phyloP scores from a whole-genome alignment of 306 rosid species.

The Casuarina cunninghamiana region DNA sequence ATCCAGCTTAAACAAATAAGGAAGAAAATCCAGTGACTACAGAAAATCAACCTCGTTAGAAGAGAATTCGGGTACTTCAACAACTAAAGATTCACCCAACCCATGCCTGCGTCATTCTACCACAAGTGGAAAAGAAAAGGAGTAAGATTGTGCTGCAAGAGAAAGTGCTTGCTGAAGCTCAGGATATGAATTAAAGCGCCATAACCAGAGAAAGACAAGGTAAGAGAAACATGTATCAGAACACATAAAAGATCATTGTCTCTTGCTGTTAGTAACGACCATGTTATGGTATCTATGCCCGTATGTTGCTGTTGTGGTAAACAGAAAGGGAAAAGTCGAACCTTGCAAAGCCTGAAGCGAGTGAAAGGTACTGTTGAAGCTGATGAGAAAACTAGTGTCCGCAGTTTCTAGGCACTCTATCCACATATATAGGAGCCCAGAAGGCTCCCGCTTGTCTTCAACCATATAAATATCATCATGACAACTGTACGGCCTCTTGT shows the following conservation, averaged over 20 bases:
- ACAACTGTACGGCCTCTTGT: neutral
- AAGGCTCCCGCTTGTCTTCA: neutral
- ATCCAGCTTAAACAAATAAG: neutral
- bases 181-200: neutral
- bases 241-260: neutral
- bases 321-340: constrained; percentile 7
- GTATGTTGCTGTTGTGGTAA: neutral
- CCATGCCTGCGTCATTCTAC: neutral
- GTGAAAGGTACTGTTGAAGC: neutral
- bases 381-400: neutral
- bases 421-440: neutral
- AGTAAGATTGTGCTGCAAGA: neutral
- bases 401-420: neutral
- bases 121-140: neutral
- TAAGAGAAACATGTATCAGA: neutral
- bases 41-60: neutral
- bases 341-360: constrained; percentile 2
- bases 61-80: neutral
- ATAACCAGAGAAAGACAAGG: neutral
- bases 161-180: neutral
- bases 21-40: neutral
- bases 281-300: constrained; percentile 13
- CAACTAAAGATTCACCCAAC: neutral
- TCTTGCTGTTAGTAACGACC: no score
- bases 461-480: neutral